phyloP scores from a whole-genome alignment of 208 protist genomes.

The Herpetomonas muscarum region DNA sequence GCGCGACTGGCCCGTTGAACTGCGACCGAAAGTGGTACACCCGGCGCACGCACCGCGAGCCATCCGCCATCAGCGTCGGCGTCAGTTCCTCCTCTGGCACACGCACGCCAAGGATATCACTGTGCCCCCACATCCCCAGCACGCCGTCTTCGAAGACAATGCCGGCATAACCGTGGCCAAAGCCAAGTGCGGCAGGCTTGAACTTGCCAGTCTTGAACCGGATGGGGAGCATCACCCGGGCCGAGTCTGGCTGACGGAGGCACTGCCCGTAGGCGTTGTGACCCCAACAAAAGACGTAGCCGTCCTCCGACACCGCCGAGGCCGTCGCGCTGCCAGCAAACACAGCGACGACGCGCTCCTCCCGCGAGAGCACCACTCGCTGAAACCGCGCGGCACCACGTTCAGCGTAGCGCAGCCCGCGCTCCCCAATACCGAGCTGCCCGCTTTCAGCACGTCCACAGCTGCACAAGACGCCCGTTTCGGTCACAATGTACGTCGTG shows the following conservation, averaged over 20 bases:
- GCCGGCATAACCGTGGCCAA: constrained; percentile 43
- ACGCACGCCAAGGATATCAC: constrained; percentile 39
- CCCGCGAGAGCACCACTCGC: constrained; percentile 22
- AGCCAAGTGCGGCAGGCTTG: constrained; percentile 39
- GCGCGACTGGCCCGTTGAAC: constrained; percentile 3
- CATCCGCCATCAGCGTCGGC: constrained; percentile 22
- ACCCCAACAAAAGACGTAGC: constrained; percentile 63
- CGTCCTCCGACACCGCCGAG: constrained; percentile 29
- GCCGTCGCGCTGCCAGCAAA: constrained; percentile 38
- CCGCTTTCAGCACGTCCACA: constrained; percentile 42
- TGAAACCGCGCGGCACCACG: constrained; percentile 18
- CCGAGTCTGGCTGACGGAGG: constrained; percentile 19
- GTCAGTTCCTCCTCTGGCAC: constrained; percentile 16
- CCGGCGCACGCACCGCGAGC: constrained; percentile 29
- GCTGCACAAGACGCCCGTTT: constrained; percentile 23
- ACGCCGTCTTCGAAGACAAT: constrained; percentile 44
- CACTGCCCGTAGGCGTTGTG: constrained; percentile 76
- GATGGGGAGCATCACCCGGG: constrained; percentile 21
- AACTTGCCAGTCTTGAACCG: constrained; percentile 20
- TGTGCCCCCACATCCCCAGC: constrained; percentile 54
- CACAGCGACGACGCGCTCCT: constrained; percentile 30
- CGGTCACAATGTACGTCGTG: constrained; percentile 30
- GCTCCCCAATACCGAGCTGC: constrained; percentile 43
- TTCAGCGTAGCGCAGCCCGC: constrained; percentile 10
- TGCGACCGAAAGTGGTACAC: constrained; percentile 17